Evolutionary conservation across 1,284 basidiomycete species (phyloP).

Genomic region (Ceratobasidium sp.): DNA sequence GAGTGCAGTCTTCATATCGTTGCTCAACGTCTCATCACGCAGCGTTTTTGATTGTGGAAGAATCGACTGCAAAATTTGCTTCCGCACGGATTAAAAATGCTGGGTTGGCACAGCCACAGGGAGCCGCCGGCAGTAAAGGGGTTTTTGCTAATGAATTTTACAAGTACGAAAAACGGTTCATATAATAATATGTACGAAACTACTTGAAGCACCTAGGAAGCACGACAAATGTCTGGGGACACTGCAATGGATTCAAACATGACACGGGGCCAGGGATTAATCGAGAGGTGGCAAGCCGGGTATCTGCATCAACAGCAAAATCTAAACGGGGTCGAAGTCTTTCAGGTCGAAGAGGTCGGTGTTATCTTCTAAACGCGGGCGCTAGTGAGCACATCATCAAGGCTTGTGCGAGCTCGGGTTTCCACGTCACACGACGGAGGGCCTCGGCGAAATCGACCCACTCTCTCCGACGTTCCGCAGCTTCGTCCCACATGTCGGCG

Average conservation of each 20-base stretch:
- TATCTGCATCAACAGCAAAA: slow-evolving; percentile 25
- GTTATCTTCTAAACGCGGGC: slow-evolving; percentile 44
- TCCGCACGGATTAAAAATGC: slow-evolving; percentile 1
- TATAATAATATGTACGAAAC: slow-evolving; percentile 25
- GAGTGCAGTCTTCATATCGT: slow-evolving; percentile 33
- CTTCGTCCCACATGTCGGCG: slow-evolving; percentile 78
- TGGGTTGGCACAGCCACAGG: slow-evolving; percentile 8
- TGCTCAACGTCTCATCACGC: slow-evolving; percentile 35
- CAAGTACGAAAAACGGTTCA: background rate
- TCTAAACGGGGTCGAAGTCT: slow-evolving; percentile 8
- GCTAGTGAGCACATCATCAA: slow-evolving; percentile 71
- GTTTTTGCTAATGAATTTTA: background rate
- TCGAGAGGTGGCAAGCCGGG: slow-evolving; percentile 18
- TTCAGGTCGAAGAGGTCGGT: slow-evolving; percentile 9
- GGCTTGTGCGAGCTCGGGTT: slow-evolving; percentile 74
- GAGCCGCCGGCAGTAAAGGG: slow-evolving; percentile 17
- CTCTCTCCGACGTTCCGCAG: slow-evolving; percentile 74
- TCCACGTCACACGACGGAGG: slow-evolving; percentile 73
- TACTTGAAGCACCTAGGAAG: background rate
- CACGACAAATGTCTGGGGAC: slow-evolving; percentile 14
- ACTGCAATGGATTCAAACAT: slow-evolving; percentile 8
- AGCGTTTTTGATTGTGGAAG: slow-evolving; percentile 38
- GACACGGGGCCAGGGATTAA: slow-evolving; percentile 5
- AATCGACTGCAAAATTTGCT: slow-evolving; percentile 34
- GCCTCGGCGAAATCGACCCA: slow-evolving; percentile 87